Evolutionary conservation across 768 basidiomycete genomes (phyloP), one percentile per base, ranked within the genome.

Genomic region (Phylloporus sp.): DNA sequence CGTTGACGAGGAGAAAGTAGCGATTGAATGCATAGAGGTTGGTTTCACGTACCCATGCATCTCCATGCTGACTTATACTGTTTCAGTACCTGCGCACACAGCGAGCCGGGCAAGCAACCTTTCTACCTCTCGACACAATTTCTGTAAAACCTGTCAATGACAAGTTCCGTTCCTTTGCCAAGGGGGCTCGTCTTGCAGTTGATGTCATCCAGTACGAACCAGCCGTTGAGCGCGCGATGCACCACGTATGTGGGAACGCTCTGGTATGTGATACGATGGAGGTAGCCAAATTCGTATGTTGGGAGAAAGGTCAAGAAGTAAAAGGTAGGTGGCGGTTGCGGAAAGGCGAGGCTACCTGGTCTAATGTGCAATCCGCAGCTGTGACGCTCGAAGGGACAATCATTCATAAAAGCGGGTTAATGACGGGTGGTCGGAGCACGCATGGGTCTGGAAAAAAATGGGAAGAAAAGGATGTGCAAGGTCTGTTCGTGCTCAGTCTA

Each of bases 91-190:
- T 99, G 80, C 86, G 92, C 51, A 93, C 86, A 50, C 92, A 96
- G 67, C 86, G 94, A 28, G 82, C 88, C 0, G 96, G 95, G 1
- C 90, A 93, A 68, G 95, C 95, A 11, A 99, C 96, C 0, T 98
- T 98, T 71, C 87, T 99, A 37, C 96, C 96, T 0, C 82, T 99
- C n/a, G 95, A 98, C 64, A 94, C 92, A 9, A 95, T 98, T 55
- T 90, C 92, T 61, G 86, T 86, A 27, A 97, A 95, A 64, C 84
- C 92, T 2, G 76, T 92, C 53, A 92, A 93, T 54, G 96, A 98
- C 69, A 93, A 92, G 64, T 92, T 89, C 69, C 84, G 96, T 20
- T 84, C 86, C 6, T 90, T 94, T 60, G 90, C 86, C 3, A 90
- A 91, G 56, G 90, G 89, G 0, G 87, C 89, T 4, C 72, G 90